Base-by-base conservation (phyloP, 495 filamentous ascomycete genomes). In the Thermothielavioides terrestris region DNA sequence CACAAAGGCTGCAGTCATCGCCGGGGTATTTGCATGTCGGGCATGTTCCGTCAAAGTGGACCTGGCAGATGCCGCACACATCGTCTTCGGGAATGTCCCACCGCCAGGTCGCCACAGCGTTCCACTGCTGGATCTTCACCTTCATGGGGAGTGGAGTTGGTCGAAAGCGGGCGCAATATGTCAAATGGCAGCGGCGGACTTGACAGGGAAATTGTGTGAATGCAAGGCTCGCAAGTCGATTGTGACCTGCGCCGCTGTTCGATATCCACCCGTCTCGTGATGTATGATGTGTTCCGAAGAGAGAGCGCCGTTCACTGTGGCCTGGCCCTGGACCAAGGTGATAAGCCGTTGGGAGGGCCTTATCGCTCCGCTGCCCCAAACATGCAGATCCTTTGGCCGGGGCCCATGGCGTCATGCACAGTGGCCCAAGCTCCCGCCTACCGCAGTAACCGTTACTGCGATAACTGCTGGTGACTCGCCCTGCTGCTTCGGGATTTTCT, bases 21-120 rank as follows among this genome's bases (percentile, higher is more conserved):
- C 92, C 92, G 15, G 92, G 92, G 63, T 86, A 96, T 77, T 94
- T 94, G 82, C 92, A 99, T 45, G 89, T 90, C 20, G 91, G 89
- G 69, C 92, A 99, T 10, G 92, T 96, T 21, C 89, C 89, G 62
- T 99, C 92, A 65, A 96, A 99, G 63, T 95, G 88, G 23, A 94
- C 86, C 62, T 91, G 90, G 74, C 92, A 99, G 70, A 99, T 99
- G 50, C 92, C 92, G 58, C 92, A 99, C 50, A 97, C 88, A 58
- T 99, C 92, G 71, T 97, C 92, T 58, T 94, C 89, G 37, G 92
- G 88, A 62, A 95, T 88, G 63, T 97, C 89, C 92, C 92, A 99
- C 50, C 86, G 80, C 92, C 92, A 99, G 25, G 88, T 86, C 1
- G 92, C 92, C 40, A 97, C 86, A 3, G 87, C 88, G 67, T 89